Base-by-base conservation (phyloP, 2,329 filamentous ascomycete genomes). In the Rutstroemia sydowiana region DNA sequence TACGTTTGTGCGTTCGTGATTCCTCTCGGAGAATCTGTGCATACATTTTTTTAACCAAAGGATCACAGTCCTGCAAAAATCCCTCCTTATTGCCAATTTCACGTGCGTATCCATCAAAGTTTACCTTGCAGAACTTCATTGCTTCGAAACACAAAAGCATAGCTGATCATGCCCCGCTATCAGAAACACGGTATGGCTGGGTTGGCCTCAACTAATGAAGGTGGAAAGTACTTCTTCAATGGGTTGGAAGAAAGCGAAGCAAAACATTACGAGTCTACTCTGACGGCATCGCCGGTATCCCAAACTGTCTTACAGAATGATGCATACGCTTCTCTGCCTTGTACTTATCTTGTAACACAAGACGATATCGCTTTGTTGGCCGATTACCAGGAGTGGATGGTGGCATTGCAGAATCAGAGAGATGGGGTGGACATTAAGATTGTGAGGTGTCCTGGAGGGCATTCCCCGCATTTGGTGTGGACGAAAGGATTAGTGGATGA, bases 141-240 rank as follows among this genome's bases (percentile, higher is more conserved):
- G n/a, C n/a, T n/a, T n/a, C n/a, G n/a, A n/a, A n/a, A n/a, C n/a
- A n/a, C n/a, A n/a, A n/a, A n/a, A 18, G 13, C 6, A 4, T 13
- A 42, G 2, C 18, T 18, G n/a, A 21, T 3, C 20, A 13, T 13
- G 14, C 13, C 32, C 8, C 3, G n/a, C n/a, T n/a, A n/a, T n/a
- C 16, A 52, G 48, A 43, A 42, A 45, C 28, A 55, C n/a, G 52
- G 52, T 23, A 31, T 50, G n/a, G 7, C 37, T 3, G 48, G 43
- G 5, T 16, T 53, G 5, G 39, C 31, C 3, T 53, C 54, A 16
- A 45, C 47, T 16, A 30, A 26, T 5, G 43, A 51, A 14, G 47
- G 36, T 2, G 42, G 42, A 23, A 53, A 53, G 18, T 55, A 44
- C 30, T 53, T 55, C 43, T 53, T 55, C 26, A 53, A 55, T 21